Conservation (phyloP, 2,329 filamentous ascomycete genomes). For the Pseudocercospora eumusae region DNA sequence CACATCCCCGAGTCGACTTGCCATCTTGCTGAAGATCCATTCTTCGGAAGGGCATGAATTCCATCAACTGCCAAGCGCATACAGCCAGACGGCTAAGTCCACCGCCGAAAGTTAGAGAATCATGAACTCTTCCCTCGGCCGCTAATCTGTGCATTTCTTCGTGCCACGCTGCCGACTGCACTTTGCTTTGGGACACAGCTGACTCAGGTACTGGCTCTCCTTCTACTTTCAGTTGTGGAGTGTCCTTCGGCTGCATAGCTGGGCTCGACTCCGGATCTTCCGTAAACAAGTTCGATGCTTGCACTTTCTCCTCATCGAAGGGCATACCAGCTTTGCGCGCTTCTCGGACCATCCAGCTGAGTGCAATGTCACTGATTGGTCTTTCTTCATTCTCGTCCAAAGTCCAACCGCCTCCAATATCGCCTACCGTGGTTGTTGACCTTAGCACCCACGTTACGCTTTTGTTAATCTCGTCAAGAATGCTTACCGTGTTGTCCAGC, state of each 20-base stretch:
- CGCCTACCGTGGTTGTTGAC: neutral
- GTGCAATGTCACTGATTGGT: conserved; percentile 21
- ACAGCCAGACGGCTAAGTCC: conserved; percentile 17
- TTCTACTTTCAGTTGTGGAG: conserved; percentile 14
- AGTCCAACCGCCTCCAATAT: conserved; percentile 21
- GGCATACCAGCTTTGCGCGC: conserved; percentile 65
- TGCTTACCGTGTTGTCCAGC: conserved; percentile 57
- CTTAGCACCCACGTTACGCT: neutral
- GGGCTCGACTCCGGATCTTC: conserved; percentile 3
- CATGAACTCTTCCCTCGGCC: conserved; percentile 15
- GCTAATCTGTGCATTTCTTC: conserved; percentile 17
- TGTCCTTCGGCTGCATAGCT: neutral
- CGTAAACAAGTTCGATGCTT: conserved; percentile 20
- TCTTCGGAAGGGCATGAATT: conserved; percentile 38
- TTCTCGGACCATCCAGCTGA: conserved; percentile 60
- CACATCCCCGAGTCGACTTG: neutral
- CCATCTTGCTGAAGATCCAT: conserved; percentile 73
- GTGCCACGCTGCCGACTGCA: neutral
- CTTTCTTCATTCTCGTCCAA: conserved; percentile 15
- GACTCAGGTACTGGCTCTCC: conserved; percentile 6
- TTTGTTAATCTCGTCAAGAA: conserved; percentile 23
- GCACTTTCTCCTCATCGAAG: conserved; percentile 65
- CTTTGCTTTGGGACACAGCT: neutral
- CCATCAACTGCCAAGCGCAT: conserved; percentile 12
- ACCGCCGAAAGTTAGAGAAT: conserved; percentile 19